Percentiles rank a stretch among this genome's conserved stretches.
These are phyloP conservation scores for Sechiopsis laciniata DNA, from an alignment of 306 rosid genomes.

Conservation along the genomic window DNA sequence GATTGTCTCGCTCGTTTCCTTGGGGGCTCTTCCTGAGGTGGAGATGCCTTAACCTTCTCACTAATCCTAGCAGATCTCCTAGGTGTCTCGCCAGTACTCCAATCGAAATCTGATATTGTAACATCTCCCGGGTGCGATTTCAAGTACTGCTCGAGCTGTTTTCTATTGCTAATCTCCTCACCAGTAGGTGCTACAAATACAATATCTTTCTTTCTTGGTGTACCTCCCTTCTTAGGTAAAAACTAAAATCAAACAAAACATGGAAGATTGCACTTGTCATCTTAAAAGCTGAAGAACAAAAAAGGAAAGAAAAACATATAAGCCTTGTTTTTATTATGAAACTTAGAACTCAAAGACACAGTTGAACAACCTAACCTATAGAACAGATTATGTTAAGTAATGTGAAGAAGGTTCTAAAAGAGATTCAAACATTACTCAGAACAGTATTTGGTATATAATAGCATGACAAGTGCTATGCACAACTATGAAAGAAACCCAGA, in stretches of 20 bases:
- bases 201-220: slow-evolving; percentile 71
- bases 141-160: slow-evolving; percentile 77
- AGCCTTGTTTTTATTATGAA: not conserved
- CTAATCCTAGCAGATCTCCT: slow-evolving; percentile 86
- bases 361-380: too few relatives aligned
- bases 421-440: not conserved
- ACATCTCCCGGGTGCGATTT: slow-evolving; percentile 72
- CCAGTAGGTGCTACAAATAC: slow-evolving; percentile 73
- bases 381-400: too few relatives aligned
- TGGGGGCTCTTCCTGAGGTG: slow-evolving; percentile 58
- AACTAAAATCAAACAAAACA: slow-evolving; percentile 31
- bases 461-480: not conserved
- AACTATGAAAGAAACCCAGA: not conserved
- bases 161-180: slow-evolving; percentile 59
- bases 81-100: slow-evolving; percentile 82
- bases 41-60: slow-evolving; percentile 63
- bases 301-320: not conserved
- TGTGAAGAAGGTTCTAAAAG: not conserved
- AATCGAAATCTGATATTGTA: slow-evolving; percentile 65
- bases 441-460: not conserved
- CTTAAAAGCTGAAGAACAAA: slow-evolving; percentile 1
- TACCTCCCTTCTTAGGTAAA: slow-evolving; percentile 68
- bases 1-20: slow-evolving; percentile 65
- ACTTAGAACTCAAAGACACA: too few relatives aligned
- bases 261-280: not conserved